Conservation (phyloP, 2,329 filamentous ascomycete genomes). For the Colletotrichum shisoi region DNA sequence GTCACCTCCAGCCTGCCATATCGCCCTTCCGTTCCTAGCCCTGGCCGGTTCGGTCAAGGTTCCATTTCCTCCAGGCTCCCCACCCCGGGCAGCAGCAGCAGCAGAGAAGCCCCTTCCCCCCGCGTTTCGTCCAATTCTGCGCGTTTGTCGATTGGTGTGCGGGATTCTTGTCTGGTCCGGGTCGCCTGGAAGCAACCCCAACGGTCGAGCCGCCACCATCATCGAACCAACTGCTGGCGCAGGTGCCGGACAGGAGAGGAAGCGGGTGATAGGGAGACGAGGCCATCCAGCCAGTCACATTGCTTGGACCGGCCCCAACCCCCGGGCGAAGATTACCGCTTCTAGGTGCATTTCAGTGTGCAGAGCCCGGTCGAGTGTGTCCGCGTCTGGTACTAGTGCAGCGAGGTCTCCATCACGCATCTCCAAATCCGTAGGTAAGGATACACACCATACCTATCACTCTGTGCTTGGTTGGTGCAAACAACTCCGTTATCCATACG, state of each 20-base stretch:
- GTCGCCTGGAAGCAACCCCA: constrained; percentile 17
- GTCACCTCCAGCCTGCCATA: constrained; percentile 1
- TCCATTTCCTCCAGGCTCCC: constrained; percentile 2
- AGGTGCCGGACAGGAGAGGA: constrained; percentile 11
- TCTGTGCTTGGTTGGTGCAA: background rate
- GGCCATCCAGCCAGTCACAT: constrained; percentile 21
- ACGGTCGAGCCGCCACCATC: constrained; percentile 4
- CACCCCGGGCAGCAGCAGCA: background rate
- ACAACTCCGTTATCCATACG: constrained; percentile 3
- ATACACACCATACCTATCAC: background rate
- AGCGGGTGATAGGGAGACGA: constrained; percentile 16
- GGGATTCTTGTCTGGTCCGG: constrained; percentile 15
- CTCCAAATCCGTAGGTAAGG: background rate
- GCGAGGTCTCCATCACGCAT: background rate
- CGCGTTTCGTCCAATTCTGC: constrained; percentile 9
- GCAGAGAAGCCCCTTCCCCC: constrained; percentile 17
- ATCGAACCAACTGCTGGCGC: constrained; percentile 1
- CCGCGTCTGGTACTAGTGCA: background rate
- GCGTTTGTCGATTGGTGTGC: background rate
- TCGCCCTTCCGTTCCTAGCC: background rate
- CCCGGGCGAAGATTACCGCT: background rate
- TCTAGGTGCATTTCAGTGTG: background rate
- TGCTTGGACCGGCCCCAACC: background rate
- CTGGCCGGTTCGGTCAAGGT: background rate
- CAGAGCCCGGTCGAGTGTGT: background rate